Base-by-base conservation (phyloP, 2,329 filamentous ascomycete species). In the Penicillium sp. region DNA sequence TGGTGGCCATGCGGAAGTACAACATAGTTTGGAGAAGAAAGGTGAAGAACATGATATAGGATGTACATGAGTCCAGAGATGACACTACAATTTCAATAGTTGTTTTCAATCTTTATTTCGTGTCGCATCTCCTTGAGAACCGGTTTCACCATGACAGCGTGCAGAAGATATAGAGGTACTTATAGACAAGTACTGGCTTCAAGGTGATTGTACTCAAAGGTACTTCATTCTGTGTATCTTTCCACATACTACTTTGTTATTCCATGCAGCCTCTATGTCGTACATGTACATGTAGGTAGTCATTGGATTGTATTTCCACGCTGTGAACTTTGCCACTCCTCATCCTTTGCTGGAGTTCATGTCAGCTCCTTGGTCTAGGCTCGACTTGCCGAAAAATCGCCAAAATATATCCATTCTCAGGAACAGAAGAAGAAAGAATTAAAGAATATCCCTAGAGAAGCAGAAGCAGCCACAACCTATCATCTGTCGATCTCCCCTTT, bases 401-500 rank as follows among this genome's bases (percentile, higher is more conserved):
- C 47, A 23, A 23, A 5, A 5, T 5, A 16, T 4, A 3, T 16
- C 16, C 5, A 18, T n/a, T 18, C 11, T 9, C n/a, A 13, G 14
- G 11, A 39, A 16, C 7, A 35, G n/a, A 2, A 16, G 13, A 41
- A 29, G 47, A 9, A 29, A 32, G 26, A 51, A 14, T 19, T 4
- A 39, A 30, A 51, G 26, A 38, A 8, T n/a, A 11, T 13, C 23
- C 13, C 23, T 5, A 23, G 23, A 45, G 38, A 39, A 26, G 41
- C 40, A 34, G 23, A 16, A 43, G 27, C 9, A 35, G 16, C 23
- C 29, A 35, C 10, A 14, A 26, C 51, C 51, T 53, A 49, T 53
- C 45, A 49, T 14, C 18, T 38, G 46, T 38, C 32, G 14, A 32
- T 26, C 23, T 35, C 26, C 13, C 44, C 45, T 49, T 58, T 51